These are phyloP conservation scores for Cutaneotrichosporon dermatis DNA, from an alignment of 1,284 basidiomycete genomes.

Conservation along the genomic window DNA sequence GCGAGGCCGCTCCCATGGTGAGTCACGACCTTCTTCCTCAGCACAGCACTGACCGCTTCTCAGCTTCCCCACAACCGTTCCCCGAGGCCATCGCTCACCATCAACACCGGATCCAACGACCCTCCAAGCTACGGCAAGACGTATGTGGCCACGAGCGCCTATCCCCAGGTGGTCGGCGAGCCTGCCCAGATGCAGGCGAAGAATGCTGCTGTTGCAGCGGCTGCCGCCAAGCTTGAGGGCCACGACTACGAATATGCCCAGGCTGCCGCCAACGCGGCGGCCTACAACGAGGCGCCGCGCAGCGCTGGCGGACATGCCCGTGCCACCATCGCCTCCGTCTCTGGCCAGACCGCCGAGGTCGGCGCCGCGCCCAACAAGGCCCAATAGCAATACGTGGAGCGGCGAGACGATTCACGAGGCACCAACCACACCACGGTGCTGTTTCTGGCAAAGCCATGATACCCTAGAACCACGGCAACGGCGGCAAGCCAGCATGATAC, in stretches of 20 bases:
- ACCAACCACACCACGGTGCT: too few relatives aligned
- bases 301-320: background rate
- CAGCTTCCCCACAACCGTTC: background rate
- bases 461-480: too few relatives aligned
- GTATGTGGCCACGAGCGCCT: background rate
- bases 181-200: background rate
- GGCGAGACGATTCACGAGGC: too few relatives aligned
- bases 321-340: background rate
- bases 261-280: background rate
- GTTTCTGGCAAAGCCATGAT: too few relatives aligned
- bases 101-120: background rate
- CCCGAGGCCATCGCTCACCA: background rate
- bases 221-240: background rate
- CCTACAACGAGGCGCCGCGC: background rate
- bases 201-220: background rate
- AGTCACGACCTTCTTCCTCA: background rate
- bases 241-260: slow-evolving; percentile 2
- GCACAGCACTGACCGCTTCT: background rate
- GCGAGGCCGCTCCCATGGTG: background rate
- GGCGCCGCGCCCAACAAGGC: too few relatives aligned
- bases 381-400: too few relatives aligned
- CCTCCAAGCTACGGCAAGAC: background rate
- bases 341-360: too few relatives aligned
- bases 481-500: too few relatives aligned
- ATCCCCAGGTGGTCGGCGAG: background rate